phyloP scores from a whole-genome alignment of 2,329 filamentous ascomycete species.

The Ampelomyces quisqualis region DNA sequence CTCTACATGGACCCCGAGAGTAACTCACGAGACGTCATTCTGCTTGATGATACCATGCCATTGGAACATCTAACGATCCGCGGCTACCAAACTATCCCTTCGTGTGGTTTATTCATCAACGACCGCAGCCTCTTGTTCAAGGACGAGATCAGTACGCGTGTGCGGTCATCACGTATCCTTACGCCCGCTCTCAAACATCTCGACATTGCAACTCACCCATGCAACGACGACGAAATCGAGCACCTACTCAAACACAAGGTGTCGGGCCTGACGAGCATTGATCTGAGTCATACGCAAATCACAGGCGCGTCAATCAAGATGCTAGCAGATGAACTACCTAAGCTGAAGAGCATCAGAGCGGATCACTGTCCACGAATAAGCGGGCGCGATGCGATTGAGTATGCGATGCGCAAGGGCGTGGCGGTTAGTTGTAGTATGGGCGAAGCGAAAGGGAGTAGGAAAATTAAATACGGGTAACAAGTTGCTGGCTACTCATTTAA shows the following conservation, averaged over 20 bases:
- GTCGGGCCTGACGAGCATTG: constrained; percentile 27
- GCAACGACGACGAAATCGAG: constrained; percentile 37
- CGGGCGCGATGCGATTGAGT: constrained; percentile 45
- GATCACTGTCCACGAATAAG: constrained; percentile 40
- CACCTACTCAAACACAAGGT: constrained; percentile 17
- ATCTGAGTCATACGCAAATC: constrained; percentile 42
- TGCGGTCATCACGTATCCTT: constrained; percentile 25
- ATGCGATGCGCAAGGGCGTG: constrained; percentile 42
- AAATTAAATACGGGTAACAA: constrained; percentile 12
- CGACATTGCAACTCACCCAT: constrained; percentile 15
- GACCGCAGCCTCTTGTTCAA: constrained; percentile 6
- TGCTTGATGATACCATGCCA: constrained; percentile 1
- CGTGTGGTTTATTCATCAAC: too few species aligned
- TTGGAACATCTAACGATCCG: constrained; percentile 9
- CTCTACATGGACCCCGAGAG: neutral
- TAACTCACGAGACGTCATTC: neutral
- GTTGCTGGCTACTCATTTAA: too few species aligned
- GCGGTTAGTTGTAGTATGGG: constrained; percentile 20
- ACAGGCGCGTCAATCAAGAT: constrained; percentile 47
- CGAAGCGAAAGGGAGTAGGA: constrained; percentile 20
- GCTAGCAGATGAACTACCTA: constrained; percentile 30
- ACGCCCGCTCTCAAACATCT: constrained; percentile 20
- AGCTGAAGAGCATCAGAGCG: constrained; percentile 35
- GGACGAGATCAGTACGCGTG: constrained; percentile 9
- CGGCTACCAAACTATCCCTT: too few species aligned